These are phyloP conservation scores for Cordyceps fumosorosea DNA, from an alignment of 2,329 filamentous ascomycete species.

Conservation along the genomic window DNA sequence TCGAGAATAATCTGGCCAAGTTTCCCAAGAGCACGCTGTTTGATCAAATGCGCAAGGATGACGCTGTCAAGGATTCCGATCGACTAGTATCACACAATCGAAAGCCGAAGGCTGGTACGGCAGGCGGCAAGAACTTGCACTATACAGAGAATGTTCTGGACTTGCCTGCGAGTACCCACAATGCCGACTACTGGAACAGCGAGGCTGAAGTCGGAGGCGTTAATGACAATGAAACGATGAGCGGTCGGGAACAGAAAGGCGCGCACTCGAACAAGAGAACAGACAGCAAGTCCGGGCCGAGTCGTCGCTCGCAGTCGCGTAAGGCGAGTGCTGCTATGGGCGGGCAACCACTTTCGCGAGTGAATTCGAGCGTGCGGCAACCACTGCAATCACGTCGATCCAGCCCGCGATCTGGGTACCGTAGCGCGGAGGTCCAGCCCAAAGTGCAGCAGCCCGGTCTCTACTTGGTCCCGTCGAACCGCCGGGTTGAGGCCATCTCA, in stretches of 20 bases:
- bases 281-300: constrained; percentile 45
- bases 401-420: constrained; percentile 24
- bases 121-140: constrained; percentile 83
- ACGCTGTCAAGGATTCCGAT: constrained; percentile 81
- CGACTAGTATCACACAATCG: constrained; percentile 89
- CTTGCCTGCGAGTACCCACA: constrained; percentile 37
- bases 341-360: constrained; percentile 38
- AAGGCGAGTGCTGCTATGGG: constrained; percentile 42
- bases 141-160: constrained; percentile 88
- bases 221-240: constrained; percentile 37
- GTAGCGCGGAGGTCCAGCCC: constrained; percentile 27
- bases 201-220: constrained; percentile 57
- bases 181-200: constrained; percentile 63
- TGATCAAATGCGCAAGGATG: constrained; percentile 82
- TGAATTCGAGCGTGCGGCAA: constrained; percentile 40
- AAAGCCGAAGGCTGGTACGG: constrained; percentile 58
- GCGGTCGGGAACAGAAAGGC: constrained; percentile 45
- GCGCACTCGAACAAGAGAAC: constrained; percentile 43
- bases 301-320: constrained; percentile 48
- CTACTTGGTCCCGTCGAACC: constrained; percentile 48
- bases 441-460: constrained; percentile 38
- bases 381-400: constrained; percentile 26
- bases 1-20: constrained; percentile 80
- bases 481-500: constrained; percentile 56
- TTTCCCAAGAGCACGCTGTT: constrained; percentile 93